Evolutionary conservation across 2,329 filamentous ascomycete species (phyloP).

Genomic region (Elsinoe necatrix): DNA sequence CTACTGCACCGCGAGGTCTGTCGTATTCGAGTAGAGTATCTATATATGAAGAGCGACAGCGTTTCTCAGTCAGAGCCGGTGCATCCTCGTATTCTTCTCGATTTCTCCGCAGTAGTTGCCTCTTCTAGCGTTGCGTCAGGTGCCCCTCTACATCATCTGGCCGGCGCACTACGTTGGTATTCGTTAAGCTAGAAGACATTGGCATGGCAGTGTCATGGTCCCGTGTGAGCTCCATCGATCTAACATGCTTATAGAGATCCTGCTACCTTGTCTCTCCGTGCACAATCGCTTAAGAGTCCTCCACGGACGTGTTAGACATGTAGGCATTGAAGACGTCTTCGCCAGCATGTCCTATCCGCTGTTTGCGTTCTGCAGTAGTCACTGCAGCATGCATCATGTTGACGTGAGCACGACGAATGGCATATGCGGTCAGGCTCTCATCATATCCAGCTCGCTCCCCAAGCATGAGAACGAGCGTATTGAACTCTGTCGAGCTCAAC

Average conservation of each 20-base stretch:
- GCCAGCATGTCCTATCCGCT: neutral
- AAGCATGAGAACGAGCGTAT: neutral
- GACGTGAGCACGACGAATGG: neutral
- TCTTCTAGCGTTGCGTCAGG: neutral
- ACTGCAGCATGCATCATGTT: neutral
- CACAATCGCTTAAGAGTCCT: neutral
- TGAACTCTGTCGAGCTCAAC: neutral
- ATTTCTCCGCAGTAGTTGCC: neutral
- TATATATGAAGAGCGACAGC: too few species aligned
- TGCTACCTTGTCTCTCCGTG: neutral
- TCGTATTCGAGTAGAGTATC: too few species aligned
- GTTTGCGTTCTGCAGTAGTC: neutral
- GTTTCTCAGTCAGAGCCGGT: too few species aligned
- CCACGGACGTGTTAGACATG: neutral
- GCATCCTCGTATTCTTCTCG: too few species aligned
- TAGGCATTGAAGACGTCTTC: neutral
- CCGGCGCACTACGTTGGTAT: neutral
- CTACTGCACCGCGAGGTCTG: too few species aligned
- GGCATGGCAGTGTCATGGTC: neutral
- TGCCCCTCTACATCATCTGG: neutral
- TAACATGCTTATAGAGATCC: neutral
- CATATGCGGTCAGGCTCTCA: neutral
- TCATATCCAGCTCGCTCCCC: neutral
- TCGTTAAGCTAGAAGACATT: neutral
- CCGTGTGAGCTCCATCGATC: neutral